Conservation (phyloP, 139 green algal species). For the Spirogloea muscicola region DNA sequence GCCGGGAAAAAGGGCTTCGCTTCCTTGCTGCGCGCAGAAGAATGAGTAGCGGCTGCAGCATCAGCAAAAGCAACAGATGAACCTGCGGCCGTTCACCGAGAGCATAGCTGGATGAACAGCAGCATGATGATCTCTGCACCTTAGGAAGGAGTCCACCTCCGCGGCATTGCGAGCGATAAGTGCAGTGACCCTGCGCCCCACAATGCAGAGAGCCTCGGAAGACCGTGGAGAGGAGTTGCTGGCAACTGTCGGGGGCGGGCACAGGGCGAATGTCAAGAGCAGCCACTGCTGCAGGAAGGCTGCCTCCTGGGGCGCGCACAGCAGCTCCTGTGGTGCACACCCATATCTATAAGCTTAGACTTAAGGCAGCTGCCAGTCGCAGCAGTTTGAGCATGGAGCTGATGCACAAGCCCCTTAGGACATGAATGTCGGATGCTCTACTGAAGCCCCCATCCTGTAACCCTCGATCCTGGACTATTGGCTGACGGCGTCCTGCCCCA, state of each 20-base stretch:
- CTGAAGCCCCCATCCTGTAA: neutral
- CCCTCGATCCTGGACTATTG: neutral
- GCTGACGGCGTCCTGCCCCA: too few relatives aligned
- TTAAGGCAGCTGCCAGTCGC: neutral
- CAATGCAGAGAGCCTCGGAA: slow-evolving; percentile 6
- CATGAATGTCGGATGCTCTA: neutral
- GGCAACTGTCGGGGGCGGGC: neutral
- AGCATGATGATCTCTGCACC: slow-evolving; percentile 4
- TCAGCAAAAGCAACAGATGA: neutral
- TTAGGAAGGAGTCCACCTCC: slow-evolving; percentile 1
- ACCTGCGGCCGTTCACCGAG: neutral
- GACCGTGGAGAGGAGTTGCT: too few relatives aligned
- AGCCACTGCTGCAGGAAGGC: slow-evolving; percentile 24
- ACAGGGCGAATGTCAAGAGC: slow-evolving; percentile 6
- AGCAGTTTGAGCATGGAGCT: neutral
- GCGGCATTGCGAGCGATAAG: neutral
- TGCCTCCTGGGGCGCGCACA: slow-evolving; percentile 9
- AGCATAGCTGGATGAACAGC: neutral
- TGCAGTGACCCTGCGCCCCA: slow-evolving; percentile 5
- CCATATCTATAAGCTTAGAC: neutral
- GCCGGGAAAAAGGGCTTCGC: slow-evolving; percentile 24
- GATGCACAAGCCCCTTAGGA: neutral
- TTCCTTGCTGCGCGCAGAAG: neutral
- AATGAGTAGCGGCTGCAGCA: neutral
- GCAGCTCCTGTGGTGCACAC: slow-evolving; percentile 4